phyloP scores from a whole-genome alignment of 2,329 filamentous ascomycete genomes.

The Xylariales sp. region DNA sequence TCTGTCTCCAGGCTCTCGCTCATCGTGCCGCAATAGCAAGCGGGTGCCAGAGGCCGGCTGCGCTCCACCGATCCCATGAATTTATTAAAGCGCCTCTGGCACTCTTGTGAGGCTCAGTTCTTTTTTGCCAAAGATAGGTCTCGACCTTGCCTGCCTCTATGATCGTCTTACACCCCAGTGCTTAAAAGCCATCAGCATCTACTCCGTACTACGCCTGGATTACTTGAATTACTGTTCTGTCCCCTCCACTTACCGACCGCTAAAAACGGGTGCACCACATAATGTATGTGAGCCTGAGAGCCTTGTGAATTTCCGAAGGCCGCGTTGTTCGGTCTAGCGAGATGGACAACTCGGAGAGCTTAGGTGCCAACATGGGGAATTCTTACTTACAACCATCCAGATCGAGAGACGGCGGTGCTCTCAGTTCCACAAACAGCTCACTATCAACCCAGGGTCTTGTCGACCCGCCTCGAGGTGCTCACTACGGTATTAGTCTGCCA shows the following conservation, averaged over 20 bases:
- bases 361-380: slow-evolving; percentile 16
- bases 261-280: slow-evolving; percentile 2
- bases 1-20: too few species aligned
- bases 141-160: slow-evolving; percentile 1
- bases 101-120: too few species aligned
- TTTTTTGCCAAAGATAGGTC: too few species aligned
- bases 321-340: slow-evolving; percentile 8
- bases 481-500: slow-evolving; percentile 14
- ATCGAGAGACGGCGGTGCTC: slow-evolving; percentile 18
- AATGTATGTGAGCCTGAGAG: slow-evolving; percentile 15
- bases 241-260: slow-evolving; percentile 4
- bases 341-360: slow-evolving; percentile 18
- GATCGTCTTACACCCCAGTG: too few species aligned
- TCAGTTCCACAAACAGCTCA: slow-evolving; percentile 16
- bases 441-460: slow-evolving; percentile 15
- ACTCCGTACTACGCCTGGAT: too few species aligned
- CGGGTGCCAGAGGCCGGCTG: too few species aligned
- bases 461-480: slow-evolving; percentile 15
- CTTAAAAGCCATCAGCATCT: too few species aligned
- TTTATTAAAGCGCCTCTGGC: too few species aligned
- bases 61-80: too few species aligned
- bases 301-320: slow-evolving; percentile 12
- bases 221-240: too few species aligned
- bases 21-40: too few species aligned
- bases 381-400: slow-evolving; percentile 22